Percentiles rank a stretch among this genome's conserved stretches.
phyloP scores from a whole-genome alignment of 1,139 yeast species.

The Cylindricascospora bacillispora region DNA sequence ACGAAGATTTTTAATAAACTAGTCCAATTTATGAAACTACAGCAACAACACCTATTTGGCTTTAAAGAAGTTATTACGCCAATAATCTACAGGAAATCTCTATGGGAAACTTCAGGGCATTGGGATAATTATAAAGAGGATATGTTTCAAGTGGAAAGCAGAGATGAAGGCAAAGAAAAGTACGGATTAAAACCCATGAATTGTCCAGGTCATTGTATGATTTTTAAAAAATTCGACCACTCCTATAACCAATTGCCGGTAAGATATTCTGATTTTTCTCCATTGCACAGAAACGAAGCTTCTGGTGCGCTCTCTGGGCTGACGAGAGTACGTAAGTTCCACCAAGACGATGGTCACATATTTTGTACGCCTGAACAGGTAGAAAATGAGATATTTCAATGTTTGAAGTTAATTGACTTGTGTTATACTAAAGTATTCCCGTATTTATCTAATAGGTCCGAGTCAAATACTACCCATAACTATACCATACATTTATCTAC shows the following conservation, averaged over 20 bases:
- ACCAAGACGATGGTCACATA: constrained; percentile 97
- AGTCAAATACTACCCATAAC: constrained; percentile 16
- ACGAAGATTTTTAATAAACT: constrained; percentile 72
- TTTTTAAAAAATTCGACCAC: constrained; percentile 70
- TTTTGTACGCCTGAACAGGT: constrained; percentile 82
- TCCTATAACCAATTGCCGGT: constrained; percentile 86
- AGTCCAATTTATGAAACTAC: constrained; percentile 70
- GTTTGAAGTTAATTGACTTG: constrained; percentile 62
- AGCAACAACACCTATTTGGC: constrained; percentile 64
- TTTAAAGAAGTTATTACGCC: constrained; percentile 93
- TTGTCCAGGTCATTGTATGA: constrained; percentile 94
- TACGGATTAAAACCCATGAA: constrained; percentile 95
- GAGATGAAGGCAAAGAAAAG: constrained; percentile 36
- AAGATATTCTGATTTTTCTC: constrained; percentile 83
- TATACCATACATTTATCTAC: constrained; percentile 75
- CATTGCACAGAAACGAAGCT: constrained; percentile 88
- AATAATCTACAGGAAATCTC: constrained; percentile 64
- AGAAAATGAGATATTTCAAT: constrained; percentile 59
- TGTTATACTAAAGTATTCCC: constrained; percentile 67
- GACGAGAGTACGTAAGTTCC: constrained; percentile 91
- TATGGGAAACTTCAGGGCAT: constrained; percentile 92
- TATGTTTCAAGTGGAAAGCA: constrained; percentile 68
- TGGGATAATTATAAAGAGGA: constrained; percentile 93
- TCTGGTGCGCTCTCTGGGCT: constrained; percentile 91
- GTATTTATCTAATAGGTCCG: constrained; percentile 27